Base-by-base conservation (phyloP, 23 red algal species). In the Cyanidium caldarium region DNA sequence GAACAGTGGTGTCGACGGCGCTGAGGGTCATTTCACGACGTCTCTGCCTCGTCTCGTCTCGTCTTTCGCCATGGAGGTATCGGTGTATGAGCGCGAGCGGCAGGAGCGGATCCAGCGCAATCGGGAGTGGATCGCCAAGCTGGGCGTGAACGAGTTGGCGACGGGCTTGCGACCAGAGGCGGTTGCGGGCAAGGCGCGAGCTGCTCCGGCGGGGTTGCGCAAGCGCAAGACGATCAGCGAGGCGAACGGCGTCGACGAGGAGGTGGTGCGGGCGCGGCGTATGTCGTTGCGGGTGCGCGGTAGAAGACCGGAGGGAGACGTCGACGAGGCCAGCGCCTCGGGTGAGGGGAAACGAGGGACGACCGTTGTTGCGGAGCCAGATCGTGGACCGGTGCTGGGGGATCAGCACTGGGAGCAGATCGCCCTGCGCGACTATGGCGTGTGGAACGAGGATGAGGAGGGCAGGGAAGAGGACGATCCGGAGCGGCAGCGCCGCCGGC, bases 11-110 rank as follows among this genome's bases (percentile, higher is more conserved):
- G n/a, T n/a, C n/a, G n/a, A n/a, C n/a, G n/a, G n/a, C n/a, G n/a
- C n/a, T n/a, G n/a, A n/a, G n/a, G n/a, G n/a, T n/a, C n/a, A n/a
- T n/a, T n/a, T n/a, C n/a, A n/a, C n/a, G n/a, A n/a, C n/a, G n/a
- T n/a, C n/a, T n/a, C n/a, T n/a, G n/a, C n/a, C n/a, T n/a, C n/a
- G n/a, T n/a, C n/a, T n/a, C n/a, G n/a, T n/a, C n/a, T n/a, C n/a
- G n/a, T n/a, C n/a, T n/a, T n/a, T n/a, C n/a, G n/a, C n/a, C n/a
- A n/a, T n/a, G n/a, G n/a, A n/a, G n/a, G n/a, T n/a, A n/a, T n/a
- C n/a, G n/a, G n/a, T n/a, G n/a, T 61, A 61, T 25, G 51, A 61
- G 23, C 51, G 51, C 13, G 51, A 61, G 51, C 51, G 51, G 21
- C 23, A 28, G 7, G 51, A 16, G 51, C 51, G 51, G 51, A 61